A percentile compares a stretch with the other conserved stretches of the same genome.
These are phyloP conservation scores for Rhododendron henanense DNA, from an alignment of 148 eudicot species.

Conservation along the genomic window DNA sequence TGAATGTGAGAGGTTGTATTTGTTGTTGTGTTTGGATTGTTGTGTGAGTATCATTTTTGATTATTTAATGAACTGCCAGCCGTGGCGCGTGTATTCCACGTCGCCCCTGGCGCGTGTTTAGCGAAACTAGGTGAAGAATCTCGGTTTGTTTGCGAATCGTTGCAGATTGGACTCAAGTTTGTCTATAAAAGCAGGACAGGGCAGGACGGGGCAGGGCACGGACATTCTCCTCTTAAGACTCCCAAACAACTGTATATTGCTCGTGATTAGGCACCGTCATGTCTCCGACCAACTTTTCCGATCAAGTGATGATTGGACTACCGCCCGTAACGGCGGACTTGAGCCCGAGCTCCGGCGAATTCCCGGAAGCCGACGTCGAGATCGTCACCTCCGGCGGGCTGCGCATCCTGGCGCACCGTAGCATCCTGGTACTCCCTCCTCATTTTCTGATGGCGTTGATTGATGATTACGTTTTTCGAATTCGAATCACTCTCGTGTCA, in stretches of 20 bases:
- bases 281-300: conserved; percentile 21
- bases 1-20: no score
- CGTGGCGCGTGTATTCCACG: background rate
- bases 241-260: background rate
- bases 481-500: background rate
- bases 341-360: conserved; percentile 18
- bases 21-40: no score
- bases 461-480: background rate
- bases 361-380: conserved; percentile 33
- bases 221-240: background rate
- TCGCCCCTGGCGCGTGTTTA: background rate
- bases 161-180: background rate
- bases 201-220: no score
- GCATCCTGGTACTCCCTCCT: conserved; percentile 47
- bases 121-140: background rate
- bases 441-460: background rate
- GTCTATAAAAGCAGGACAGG: background rate
- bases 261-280: background rate
- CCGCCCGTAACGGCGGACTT: conserved; percentile 6
- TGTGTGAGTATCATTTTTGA: no score
- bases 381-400: conserved; percentile 58
- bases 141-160: background rate
- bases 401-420: conserved; percentile 64
- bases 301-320: background rate
- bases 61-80: background rate